Base-by-base conservation (phyloP, 2,329 filamentous ascomycete genomes). In the Pseudocercospora macadamiae region DNA sequence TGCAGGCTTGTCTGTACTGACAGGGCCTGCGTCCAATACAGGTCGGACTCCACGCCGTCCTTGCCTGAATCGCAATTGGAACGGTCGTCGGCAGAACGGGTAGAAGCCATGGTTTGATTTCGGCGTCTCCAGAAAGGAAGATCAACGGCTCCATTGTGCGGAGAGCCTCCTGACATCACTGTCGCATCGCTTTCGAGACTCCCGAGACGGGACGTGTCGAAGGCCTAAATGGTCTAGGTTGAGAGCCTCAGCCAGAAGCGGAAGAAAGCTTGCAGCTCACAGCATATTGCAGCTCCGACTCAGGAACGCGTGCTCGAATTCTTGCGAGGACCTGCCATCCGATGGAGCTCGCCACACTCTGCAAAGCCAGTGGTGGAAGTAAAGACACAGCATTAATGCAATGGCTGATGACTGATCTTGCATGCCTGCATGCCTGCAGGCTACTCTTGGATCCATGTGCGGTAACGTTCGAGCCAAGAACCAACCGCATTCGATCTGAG, bases 141-240 rank as follows among this genome's bases (percentile, higher is more conserved):
- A 47, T 47, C 42, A 47, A 47, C 42, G 42, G 39, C 39, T 45
- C 39, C 12, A 25, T 21, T 45, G 39, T 45, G 39, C 39, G 39
- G 39, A 45, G 39, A 45, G 39, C 39, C 28, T 12, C 14, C 16
- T 45, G 39, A 45, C 39, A 45, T 25, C 19, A 45, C 39, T 12
- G 39, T 19, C 19, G 21, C 21, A 16, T 16, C 19, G 23, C 39
- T 45, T 19, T 21, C 18, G 21, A 21, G 19, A n/a, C 14, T 18
- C 16, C 21, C 18, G 39, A 44, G 39, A 44, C 39, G 39, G 39
- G 19, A 44, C 19, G 19, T 10, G 21, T 19, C 39, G 39, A 19
- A 19, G 7, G 10, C 18, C 39, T 25, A 44, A 44, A 10, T 10
- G 10, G 21, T 25, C 6, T 44, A 19, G 39, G 16, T 23, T 8